A percentile compares a stretch with the other conserved stretches of the same genome.
These are phyloP conservation scores for Phytopythium mirpurense DNA, from an alignment of 352 stramenopile species.

Conservation along the genomic window DNA sequence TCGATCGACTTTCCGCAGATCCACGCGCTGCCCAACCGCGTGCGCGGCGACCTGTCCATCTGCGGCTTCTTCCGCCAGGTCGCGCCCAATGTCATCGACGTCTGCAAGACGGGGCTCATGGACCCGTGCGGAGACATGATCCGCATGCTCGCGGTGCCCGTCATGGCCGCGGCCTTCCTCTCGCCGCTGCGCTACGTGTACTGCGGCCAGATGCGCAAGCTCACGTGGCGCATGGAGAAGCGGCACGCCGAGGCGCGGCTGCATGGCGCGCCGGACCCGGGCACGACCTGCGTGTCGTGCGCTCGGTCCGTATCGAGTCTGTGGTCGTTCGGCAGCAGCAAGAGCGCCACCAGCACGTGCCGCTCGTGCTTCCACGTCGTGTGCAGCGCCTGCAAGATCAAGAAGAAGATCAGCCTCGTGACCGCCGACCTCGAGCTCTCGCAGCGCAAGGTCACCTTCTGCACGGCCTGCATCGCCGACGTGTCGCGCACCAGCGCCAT, in stretches of 20 bases:
- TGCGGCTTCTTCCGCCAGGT: constrained; percentile 50
- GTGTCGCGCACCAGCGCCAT: constrained; percentile 15
- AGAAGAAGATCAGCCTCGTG: constrained; percentile 33
- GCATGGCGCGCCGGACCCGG: constrained; percentile 20
- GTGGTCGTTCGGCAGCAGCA: constrained; percentile 20
- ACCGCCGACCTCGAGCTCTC: constrained; percentile 26
- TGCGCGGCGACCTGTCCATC: constrained; percentile 40
- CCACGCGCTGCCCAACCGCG: constrained; percentile 24
- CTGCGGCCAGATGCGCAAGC: constrained; percentile 63
- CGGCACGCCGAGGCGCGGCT: constrained; percentile 18
- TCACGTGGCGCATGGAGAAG: constrained; percentile 54
- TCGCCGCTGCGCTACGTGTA: constrained; percentile 29
- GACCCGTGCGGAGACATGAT: constrained; percentile 33
- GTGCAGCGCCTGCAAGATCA: constrained; percentile 29
- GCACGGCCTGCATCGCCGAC: constrained; percentile 20
- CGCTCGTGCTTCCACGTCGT: constrained; percentile 29
- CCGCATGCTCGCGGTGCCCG: constrained; percentile 27
- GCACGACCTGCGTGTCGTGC: constrained; percentile 22
- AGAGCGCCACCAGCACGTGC: constrained; percentile 17
- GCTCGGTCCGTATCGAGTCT: constrained; percentile 11
- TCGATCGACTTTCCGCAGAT: constrained; percentile 34
- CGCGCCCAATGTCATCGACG: constrained; percentile 32
- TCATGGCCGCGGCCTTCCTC: constrained; percentile 32
- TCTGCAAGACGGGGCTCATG: constrained; percentile 34
- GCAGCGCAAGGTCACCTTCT: constrained; percentile 32